A percentile compares a stretch with the other conserved stretches of the same genome.
Evolutionary conservation across 441 rosid genomes (phyloP).

Genomic region (Euphorbia schlechtendalii): DNA sequence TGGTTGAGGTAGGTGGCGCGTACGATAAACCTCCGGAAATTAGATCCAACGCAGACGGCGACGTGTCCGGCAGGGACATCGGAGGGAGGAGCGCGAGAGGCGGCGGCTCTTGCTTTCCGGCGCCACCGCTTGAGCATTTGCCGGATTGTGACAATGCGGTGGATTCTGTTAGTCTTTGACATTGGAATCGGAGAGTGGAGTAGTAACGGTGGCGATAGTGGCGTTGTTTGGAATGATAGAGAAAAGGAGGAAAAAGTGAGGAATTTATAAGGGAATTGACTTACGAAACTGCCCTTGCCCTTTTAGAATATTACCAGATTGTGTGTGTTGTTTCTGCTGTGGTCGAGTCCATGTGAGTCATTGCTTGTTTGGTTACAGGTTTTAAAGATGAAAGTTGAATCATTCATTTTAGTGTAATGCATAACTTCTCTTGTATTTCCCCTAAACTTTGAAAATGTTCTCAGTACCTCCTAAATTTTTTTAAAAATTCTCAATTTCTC

Average conservation of each 20-base stretch:
- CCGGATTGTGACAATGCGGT: constrained; percentile 61
- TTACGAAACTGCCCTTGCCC: constrained; percentile 7
- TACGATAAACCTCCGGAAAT: constrained; percentile 59
- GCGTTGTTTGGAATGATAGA: too few species aligned
- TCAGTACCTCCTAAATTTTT: too few species aligned
- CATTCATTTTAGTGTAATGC: too few species aligned
- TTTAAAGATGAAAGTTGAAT: too few species aligned
- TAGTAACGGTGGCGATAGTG: too few species aligned
- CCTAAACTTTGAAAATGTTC: too few species aligned
- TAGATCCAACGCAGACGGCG: constrained; percentile 49
- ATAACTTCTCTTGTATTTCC: too few species aligned
- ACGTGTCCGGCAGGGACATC: constrained; percentile 80
- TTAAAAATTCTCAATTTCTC: too few species aligned
- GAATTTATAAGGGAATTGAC: not conserved
- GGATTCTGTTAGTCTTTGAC: constrained; percentile 46
- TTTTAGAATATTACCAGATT: constrained; percentile 36
- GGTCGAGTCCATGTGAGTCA: constrained; percentile 24
- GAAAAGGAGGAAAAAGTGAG: not conserved
- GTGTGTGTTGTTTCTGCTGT: constrained; percentile 14
- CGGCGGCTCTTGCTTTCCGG: constrained; percentile 36
- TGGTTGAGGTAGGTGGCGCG: constrained; percentile 84
- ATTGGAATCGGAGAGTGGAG: not conserved
- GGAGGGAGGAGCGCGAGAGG: constrained; percentile 27
- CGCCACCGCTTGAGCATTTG: constrained; percentile 79
- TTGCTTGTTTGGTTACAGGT: too few species aligned